Conservation (phyloP, 179 eudicot genomes). For the Silene coronaria region DNA sequence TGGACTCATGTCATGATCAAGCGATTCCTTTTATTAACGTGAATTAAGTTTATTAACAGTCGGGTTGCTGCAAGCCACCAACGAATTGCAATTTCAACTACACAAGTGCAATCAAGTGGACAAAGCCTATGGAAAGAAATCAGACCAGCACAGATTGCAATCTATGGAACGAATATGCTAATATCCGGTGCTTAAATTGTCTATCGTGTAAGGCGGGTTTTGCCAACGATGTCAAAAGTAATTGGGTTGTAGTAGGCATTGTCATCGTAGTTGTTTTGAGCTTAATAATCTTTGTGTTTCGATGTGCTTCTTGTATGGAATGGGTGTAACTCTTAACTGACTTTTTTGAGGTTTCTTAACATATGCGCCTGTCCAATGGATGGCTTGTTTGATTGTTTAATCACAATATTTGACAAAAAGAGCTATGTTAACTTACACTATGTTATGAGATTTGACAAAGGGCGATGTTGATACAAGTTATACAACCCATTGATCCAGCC, state of each 20-base stretch:
- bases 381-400: no score
- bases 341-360: no score
- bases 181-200: slow-evolving; percentile 16
- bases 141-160: slow-evolving; percentile 15
- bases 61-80: slow-evolving; percentile 33
- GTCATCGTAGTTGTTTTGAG: neutral
- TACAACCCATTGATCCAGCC: no score
- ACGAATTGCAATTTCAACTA: slow-evolving; percentile 25
- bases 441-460: no score
- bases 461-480: no score
- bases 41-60: neutral
- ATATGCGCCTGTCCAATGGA: no score
- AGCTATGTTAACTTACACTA: no score
- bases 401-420: no score
- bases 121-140: neutral
- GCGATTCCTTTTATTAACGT: no score
- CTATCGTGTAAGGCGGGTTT: slow-evolving; percentile 19
- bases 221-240: slow-evolving; percentile 7
- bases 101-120: slow-evolving; percentile 23
- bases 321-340: no score
- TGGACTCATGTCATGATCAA: no score
- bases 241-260: slow-evolving; percentile 5
- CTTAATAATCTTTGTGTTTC: neutral
- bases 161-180: slow-evolving; percentile 5
- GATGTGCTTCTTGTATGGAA: neutral